Evolutionary conservation across 1,139 yeast genomes (phyloP).

Genomic region (Diutina neorugosa): DNA sequence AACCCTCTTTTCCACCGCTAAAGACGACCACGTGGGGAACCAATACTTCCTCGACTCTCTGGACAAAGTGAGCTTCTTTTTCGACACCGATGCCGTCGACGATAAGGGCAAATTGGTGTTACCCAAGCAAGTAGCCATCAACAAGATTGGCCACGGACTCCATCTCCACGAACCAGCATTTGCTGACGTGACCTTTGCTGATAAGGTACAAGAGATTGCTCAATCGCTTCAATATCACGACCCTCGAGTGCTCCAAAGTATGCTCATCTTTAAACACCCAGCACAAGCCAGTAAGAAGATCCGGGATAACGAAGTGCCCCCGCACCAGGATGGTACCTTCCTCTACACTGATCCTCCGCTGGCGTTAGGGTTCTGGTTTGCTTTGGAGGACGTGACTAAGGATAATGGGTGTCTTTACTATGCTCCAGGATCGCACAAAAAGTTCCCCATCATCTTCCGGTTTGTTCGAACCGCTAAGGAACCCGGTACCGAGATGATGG

Average conservation of each 20-base stretch:
- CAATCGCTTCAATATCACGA: slow-evolving; percentile 40
- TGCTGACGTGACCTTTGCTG: slow-evolving; percentile 36
- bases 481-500: slow-evolving; percentile 40
- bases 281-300: slow-evolving; percentile 18
- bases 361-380: slow-evolving; percentile 77
- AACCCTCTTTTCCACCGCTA: slow-evolving; percentile 60
- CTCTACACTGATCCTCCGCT: slow-evolving; percentile 59
- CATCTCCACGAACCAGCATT: slow-evolving; percentile 45
- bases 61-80: slow-evolving; percentile 57
- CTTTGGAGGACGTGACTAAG: slow-evolving; percentile 60
- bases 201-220: slow-evolving; percentile 40
- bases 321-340: slow-evolving; percentile 70
- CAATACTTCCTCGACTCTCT: slow-evolving; percentile 58
- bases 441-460: slow-evolving; percentile 45
- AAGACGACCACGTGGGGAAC: slow-evolving; percentile 61
- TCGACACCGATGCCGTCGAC: slow-evolving; percentile 62
- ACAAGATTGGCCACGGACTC: slow-evolving; percentile 72
- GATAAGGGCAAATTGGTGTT: slow-evolving; percentile 34
- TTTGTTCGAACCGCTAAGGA: slow-evolving; percentile 37
- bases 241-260: slow-evolving; percentile 66
- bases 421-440: slow-evolving; percentile 65
- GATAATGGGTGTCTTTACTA: slow-evolving; percentile 62
- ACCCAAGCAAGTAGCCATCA: slow-evolving; percentile 48
- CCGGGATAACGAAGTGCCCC: slow-evolving; percentile 59
- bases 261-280: slow-evolving; percentile 76